Percentiles rank a stretch among this genome's conserved stretches.
Conservation (phyloP, 257 asterid genomes). For the Solanum piurae region DNA sequence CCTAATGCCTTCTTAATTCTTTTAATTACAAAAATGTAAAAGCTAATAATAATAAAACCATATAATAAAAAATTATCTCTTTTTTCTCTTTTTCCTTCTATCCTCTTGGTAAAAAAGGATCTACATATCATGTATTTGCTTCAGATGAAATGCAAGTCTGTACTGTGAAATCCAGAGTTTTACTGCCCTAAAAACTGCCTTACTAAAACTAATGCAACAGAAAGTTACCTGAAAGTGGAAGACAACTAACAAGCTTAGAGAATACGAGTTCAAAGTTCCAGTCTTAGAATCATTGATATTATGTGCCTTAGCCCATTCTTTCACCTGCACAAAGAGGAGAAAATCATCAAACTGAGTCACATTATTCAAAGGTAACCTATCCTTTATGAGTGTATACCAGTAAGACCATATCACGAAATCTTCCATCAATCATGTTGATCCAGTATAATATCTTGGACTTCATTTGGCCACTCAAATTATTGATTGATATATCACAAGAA, state of each 20-base stretch:
- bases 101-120: background rate
- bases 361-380: conserved; percentile 6
- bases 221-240: conserved; percentile 85
- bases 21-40: background rate
- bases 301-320: conserved; percentile 92
- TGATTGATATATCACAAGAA: conserved; percentile 85
- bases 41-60: background rate
- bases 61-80: background rate
- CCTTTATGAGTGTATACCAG: conserved; percentile 45
- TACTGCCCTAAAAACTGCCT: background rate
- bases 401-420: conserved; percentile 78
- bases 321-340: conserved; percentile 53
- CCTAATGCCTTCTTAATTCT: background rate
- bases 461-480: conserved; percentile 84
- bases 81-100: background rate
- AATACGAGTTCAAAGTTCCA: conserved; percentile 79
- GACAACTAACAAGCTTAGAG: conserved; percentile 74
- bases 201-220: background rate
- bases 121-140: background rate
- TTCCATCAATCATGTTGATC: conserved; percentile 75
- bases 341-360: background rate
- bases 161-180: background rate
- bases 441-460: conserved; percentile 82
- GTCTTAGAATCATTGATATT: conserved; percentile 66
- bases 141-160: background rate